phyloP scores from a whole-genome alignment of 805 yeast species.

The Ogataea corticis region DNA sequence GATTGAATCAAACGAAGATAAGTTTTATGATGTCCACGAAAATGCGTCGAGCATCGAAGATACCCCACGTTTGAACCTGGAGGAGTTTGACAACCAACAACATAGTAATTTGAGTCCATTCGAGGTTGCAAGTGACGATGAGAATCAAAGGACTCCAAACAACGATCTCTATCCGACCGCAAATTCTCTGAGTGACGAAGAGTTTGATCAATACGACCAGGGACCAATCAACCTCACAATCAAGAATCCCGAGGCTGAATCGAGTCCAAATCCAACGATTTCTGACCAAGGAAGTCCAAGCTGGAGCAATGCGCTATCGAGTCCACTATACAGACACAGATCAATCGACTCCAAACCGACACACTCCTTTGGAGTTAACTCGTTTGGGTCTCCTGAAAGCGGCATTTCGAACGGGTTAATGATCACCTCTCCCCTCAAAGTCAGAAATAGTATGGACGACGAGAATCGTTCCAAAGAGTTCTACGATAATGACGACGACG shows the following conservation, averaged over 20 bases:
- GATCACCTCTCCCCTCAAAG: conserved; percentile 2
- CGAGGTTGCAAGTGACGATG: conserved; percentile 3
- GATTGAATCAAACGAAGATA: conserved; percentile 6
- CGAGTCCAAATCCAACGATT: neutral
- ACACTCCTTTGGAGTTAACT: neutral
- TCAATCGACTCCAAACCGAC: conserved; percentile 13
- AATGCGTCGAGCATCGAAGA: conserved; percentile 10
- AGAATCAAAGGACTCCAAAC: neutral
- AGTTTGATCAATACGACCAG: neutral
- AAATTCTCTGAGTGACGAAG: conserved; percentile 5
- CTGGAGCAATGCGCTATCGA: conserved; percentile 6
- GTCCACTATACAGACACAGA: conserved; percentile 15
- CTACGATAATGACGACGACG: conserved; percentile 19
- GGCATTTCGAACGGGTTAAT: conserved; percentile 1
- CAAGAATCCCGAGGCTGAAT: conserved; percentile 6
- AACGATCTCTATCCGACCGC: conserved; percentile 16
- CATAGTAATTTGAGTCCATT: conserved; percentile 1
- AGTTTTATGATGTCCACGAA: conserved; percentile 19
- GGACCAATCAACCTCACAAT: neutral
- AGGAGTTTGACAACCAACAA: neutral
- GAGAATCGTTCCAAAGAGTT: conserved; percentile 12
- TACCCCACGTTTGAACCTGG: neutral
- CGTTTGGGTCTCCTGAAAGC: neutral
- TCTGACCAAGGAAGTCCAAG: conserved; percentile 1
- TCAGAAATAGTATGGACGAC: conserved; percentile 9